Percentiles rank a stretch among this genome's conserved stretches.
These are phyloP conservation scores for Hymenoscyphus repandus DNA, from an alignment of 2,329 filamentous ascomycete species.

Conservation along the genomic window DNA sequence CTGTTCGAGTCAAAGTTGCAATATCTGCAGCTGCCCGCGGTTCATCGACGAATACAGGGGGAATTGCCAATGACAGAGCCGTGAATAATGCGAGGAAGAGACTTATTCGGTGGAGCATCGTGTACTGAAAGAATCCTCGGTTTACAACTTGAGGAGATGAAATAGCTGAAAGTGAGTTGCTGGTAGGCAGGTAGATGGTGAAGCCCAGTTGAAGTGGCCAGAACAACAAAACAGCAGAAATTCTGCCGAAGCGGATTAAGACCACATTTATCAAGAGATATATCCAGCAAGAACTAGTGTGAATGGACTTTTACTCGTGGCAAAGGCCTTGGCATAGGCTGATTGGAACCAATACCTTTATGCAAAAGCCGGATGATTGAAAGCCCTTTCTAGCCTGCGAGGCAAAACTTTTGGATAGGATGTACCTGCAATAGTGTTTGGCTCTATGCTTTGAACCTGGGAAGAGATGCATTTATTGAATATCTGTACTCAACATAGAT, in stretches of 20 bases:
- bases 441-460: neutral
- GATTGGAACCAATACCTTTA: conserved; percentile 2
- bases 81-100: neutral
- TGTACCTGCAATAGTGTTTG: neutral
- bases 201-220: neutral
- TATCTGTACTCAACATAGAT: too few relatives aligned
- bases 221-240: neutral
- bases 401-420: neutral
- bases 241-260: too few relatives aligned
- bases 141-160: neutral
- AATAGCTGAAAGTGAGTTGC: too few relatives aligned
- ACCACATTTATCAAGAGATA: too few relatives aligned
- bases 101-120: neutral
- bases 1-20: neutral
- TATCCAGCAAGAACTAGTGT: too few relatives aligned
- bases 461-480: neutral
- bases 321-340: conserved; percentile 5
- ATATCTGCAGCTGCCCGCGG: neutral
- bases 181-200: neutral
- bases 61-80: neutral
- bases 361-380: conserved; percentile 3
- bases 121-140: neutral
- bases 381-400: neutral
- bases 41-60: neutral
- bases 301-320: conserved; percentile 1